These are phyloP conservation scores for Phytophthora capsici DNA, from an alignment of 352 stramenopile genomes.

Conservation along the genomic window DNA sequence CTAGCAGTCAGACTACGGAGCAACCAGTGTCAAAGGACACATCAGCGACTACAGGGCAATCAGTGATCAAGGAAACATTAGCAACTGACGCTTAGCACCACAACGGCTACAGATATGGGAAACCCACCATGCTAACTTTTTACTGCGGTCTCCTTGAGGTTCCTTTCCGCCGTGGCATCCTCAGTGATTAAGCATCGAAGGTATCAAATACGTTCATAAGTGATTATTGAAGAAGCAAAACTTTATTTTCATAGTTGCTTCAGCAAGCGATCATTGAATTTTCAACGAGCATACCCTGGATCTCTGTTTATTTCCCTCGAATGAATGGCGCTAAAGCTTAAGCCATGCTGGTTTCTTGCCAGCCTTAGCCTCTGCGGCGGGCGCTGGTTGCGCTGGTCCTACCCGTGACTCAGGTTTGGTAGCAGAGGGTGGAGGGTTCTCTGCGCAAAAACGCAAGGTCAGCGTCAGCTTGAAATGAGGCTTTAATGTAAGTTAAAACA, in stretches of 20 bases:
- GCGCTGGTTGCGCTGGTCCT: conserved; percentile 35
- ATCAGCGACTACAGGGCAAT: conserved; percentile 1
- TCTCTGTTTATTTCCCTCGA: too few relatives aligned
- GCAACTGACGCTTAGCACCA: conserved; percentile 15
- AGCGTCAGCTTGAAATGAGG: conserved; percentile 14
- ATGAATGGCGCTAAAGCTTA: conserved; percentile 51
- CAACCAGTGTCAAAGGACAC: neutral
- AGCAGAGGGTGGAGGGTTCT: conserved; percentile 23
- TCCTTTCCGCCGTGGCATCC: conserved; percentile 6
- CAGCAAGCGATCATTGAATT: too few relatives aligned
- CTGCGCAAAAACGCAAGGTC: conserved; percentile 23
- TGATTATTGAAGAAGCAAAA: conserved; percentile 32
- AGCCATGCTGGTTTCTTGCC: conserved; percentile 80
- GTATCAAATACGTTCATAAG: conserved; percentile 14
- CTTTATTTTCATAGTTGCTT: conserved; percentile 12
- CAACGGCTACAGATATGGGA: conserved; percentile 9
- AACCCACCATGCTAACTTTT: neutral
- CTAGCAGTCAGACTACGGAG: neutral
- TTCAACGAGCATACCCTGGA: neutral
- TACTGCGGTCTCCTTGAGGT: neutral
- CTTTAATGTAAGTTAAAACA: neutral
- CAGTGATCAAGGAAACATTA: neutral
- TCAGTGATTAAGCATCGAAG: conserved; percentile 18
- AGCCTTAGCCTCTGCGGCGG: conserved; percentile 37
- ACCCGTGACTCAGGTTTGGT: conserved; percentile 27